Conservation (phyloP, 148 eudicot species). For the Camellia granthamiana region DNA sequence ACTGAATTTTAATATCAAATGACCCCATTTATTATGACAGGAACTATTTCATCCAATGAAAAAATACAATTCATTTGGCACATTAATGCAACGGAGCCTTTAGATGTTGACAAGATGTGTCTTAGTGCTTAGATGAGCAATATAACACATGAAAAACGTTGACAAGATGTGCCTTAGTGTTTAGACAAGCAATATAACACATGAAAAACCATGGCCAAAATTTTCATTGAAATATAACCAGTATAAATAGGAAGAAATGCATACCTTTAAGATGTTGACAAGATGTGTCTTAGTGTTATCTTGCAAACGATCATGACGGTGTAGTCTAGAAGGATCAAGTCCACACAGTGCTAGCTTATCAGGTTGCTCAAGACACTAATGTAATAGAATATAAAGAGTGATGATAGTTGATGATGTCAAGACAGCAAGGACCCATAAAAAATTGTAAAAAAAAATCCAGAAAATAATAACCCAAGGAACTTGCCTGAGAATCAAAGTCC, state of each 20-base stretch:
- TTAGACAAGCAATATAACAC: constrained; percentile 11
- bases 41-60: neutral
- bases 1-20: neutral
- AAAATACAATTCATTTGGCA: neutral
- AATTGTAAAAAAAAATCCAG: neutral
- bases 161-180: constrained; percentile 35
- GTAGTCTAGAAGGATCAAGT: constrained; percentile 61
- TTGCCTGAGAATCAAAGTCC: constrained; percentile 51
- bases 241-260: neutral
- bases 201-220: neutral
- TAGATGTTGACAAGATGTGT: neutral
- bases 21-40: neutral
- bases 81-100: constrained; percentile 31
- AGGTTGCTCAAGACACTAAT: constrained; percentile 63
- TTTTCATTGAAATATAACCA: neutral
- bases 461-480: constrained; percentile 9
- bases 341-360: constrained; percentile 64
- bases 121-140: too few relatives aligned
- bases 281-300: constrained; percentile 49
- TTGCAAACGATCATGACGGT: constrained; percentile 66
- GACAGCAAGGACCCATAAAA: neutral
- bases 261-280: constrained; percentile 65
- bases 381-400: neutral
- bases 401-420: constrained; percentile 3
- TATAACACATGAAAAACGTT: constrained; percentile 18